These are phyloP conservation scores for Suillus tomentosus DNA, from an alignment of 768 basidiomycete genomes.

Conservation along the genomic window DNA sequence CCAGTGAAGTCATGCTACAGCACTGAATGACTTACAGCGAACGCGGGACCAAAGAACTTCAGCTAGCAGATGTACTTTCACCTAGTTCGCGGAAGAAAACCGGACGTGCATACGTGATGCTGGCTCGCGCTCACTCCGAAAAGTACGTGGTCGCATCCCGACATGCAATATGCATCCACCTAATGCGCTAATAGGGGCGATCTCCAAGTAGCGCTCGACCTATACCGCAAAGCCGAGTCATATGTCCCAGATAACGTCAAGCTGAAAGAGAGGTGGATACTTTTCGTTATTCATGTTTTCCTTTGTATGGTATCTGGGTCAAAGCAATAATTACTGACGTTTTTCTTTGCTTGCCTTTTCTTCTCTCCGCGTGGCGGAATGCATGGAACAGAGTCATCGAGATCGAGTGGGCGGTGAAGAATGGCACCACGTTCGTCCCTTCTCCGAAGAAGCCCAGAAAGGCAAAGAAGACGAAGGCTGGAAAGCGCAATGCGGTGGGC, in stretches of 20 bases:
- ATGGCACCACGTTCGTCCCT: slow-evolving; percentile 60
- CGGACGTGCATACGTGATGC: slow-evolving; percentile 80
- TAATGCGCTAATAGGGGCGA: slow-evolving; percentile 57
- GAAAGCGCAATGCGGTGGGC: slow-evolving; percentile 16
- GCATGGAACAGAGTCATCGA: slow-evolving; percentile 66
- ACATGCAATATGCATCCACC: not conserved
- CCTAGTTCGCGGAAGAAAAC: slow-evolving; percentile 80
- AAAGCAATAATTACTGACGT: slow-evolving; percentile 45
- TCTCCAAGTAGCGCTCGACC: slow-evolving; percentile 74
- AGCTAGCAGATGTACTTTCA: slow-evolving; percentile 63
- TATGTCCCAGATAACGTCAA: slow-evolving; percentile 89
- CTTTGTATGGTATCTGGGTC: slow-evolving; percentile 52
- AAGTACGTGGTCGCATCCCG: slow-evolving; percentile 50
- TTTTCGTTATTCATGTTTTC: slow-evolving; percentile 68
- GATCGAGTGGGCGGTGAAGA: slow-evolving; percentile 76
- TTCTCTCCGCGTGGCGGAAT: slow-evolving; percentile 3
- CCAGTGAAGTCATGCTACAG: slow-evolving; percentile 10
- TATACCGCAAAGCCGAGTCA: slow-evolving; percentile 78
- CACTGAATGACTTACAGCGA: slow-evolving; percentile 45
- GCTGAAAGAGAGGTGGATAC: slow-evolving; percentile 85
- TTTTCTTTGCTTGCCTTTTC: slow-evolving; percentile 32
- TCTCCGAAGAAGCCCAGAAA: slow-evolving; percentile 47
- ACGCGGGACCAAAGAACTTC: slow-evolving; percentile 58
- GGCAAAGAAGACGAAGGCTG: slow-evolving; percentile 35
- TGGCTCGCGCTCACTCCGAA: slow-evolving; percentile 79